Evolutionary conservation across 495 filamentous ascomycete genomes (phyloP), one percentile per base, ranked within the genome.

Genomic region (Aspergillus taichungensis): DNA sequence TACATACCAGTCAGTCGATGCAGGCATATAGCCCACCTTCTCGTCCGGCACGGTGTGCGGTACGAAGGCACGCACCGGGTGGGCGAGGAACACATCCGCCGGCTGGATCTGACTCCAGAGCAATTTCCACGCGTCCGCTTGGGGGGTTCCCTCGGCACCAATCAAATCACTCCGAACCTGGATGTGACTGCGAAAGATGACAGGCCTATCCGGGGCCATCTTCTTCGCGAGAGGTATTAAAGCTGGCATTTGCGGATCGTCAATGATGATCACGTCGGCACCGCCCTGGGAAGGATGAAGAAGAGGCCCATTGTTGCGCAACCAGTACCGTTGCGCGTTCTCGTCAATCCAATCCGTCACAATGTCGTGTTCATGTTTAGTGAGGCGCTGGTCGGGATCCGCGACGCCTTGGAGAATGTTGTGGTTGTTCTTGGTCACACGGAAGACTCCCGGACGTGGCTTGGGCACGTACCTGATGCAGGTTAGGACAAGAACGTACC

Each of bases 401-500:
- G 79, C 77, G 18, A 91, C 86, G 13, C 88, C 88, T 68, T 95
- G 88, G 3, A 95, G 79, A 54, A 92, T 92, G 58, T 95, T 95
- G 74, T 95, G 88, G 52, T 88, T 85, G 38, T 81, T 89, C 64
- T 95, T 95, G 44, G 88, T 95, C 47, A 88, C 83, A 30, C 85
- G 77, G 63, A 94, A 95, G 11, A 91, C 84, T 12, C 83, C 85
- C 0, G 87, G 87, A 30, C 82, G 82, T 12, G 88, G 88, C 56
- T 88, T 89, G 5, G 88, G 88, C 3, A 94, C 88, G 53, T 78
- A 81, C 75, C 75, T 80, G 42, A 24, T 24, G 18, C 2, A 4
- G 18, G 18, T 24, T 24, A 24, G 18, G 18, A 2, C 18, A 24
- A 4, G 18, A 24, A 24, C 4, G 1, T 24, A 1, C 4, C 18